Percentiles rank a stretch among this genome's conserved stretches.
These are phyloP conservation scores for Puccinia brachypodii DNA, from an alignment of 1,284 basidiomycete species.

Conservation along the genomic window DNA sequence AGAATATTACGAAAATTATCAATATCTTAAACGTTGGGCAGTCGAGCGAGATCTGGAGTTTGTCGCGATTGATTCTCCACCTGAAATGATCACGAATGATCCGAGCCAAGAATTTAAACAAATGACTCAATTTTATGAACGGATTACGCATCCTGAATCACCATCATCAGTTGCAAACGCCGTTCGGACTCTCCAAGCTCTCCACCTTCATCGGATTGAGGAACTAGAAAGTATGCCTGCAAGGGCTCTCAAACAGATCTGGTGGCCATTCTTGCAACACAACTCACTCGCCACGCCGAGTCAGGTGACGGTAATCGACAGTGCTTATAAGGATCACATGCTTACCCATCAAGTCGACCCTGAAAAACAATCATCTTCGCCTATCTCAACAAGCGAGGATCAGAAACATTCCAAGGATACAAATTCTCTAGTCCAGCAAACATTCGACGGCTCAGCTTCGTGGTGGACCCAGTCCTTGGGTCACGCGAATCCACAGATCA, in stretches of 20 bases:
- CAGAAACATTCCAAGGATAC: conserved; percentile 66
- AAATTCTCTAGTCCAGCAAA: conserved; percentile 7
- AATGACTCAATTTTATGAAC: conserved; percentile 16
- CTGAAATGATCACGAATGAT: conserved; percentile 55
- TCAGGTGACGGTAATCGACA: conserved; percentile 87
- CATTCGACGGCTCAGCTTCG: conserved; percentile 84
- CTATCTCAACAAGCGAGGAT: conserved; percentile 53
- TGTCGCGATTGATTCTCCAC: conserved; percentile 65
- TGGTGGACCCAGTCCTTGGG: conserved; percentile 98
- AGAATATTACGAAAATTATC: conserved; percentile 79
- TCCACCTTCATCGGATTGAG: conserved; percentile 67
- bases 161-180: conserved; percentile 63
- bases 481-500: conserved; percentile 74
- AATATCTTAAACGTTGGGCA: conserved; percentile 76
- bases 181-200: conserved; percentile 66
- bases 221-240: conserved; percentile 75
- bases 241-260: conserved; percentile 74
- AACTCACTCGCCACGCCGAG: conserved; percentile 67
- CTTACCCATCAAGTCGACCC: conserved; percentile 62
- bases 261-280: conserved; percentile 99
- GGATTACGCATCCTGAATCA: conserved; percentile 52
- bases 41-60: conserved; percentile 64
- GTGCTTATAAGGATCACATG: conserved; percentile 75
- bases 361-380: conserved; percentile 16
- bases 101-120: background rate